Conservation (phyloP, 441 rosid genomes). For the Pelargonium citronellum region DNA sequence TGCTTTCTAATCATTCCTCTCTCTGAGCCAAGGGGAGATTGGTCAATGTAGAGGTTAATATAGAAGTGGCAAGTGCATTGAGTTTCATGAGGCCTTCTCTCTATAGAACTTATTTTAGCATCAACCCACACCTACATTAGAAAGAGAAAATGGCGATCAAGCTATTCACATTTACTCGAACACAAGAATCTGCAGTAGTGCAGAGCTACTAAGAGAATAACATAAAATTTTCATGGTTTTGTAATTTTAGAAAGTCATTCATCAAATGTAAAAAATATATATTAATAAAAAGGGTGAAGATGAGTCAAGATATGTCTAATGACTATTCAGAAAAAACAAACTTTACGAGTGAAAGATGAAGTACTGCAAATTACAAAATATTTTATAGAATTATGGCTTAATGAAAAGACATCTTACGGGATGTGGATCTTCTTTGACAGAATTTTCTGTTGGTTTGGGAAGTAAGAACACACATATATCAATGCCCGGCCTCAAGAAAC, state of each 20-base stretch:
- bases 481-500: slow-evolving; percentile 66
- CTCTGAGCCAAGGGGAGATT: slow-evolving; percentile 55
- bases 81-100: slow-evolving; percentile 69
- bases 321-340: not conserved
- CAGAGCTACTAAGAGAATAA: not conserved
- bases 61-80: slow-evolving; percentile 56
- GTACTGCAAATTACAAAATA: too few relatives aligned
- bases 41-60: slow-evolving; percentile 44
- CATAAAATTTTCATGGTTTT: not conserved
- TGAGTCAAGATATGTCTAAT: too few relatives aligned
- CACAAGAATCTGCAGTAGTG: not conserved
- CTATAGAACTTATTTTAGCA: slow-evolving; percentile 65
- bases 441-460: slow-evolving; percentile 18
- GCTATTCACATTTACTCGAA: not conserved
- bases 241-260: too few relatives aligned
- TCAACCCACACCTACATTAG: slow-evolving; percentile 61
- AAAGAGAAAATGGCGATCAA: slow-evolving; percentile 5
- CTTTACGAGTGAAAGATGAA: not conserved
- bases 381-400: not conserved
- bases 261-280: not conserved
- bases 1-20: slow-evolving; percentile 44
- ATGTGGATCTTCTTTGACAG: slow-evolving; percentile 29
- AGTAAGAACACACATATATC: slow-evolving; percentile 62
- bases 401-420: slow-evolving; percentile 31
- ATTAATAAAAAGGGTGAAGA: too few relatives aligned